Base-by-base conservation (phyloP, 2,329 filamentous ascomycete species). In the Phialophora verrucosa region DNA sequence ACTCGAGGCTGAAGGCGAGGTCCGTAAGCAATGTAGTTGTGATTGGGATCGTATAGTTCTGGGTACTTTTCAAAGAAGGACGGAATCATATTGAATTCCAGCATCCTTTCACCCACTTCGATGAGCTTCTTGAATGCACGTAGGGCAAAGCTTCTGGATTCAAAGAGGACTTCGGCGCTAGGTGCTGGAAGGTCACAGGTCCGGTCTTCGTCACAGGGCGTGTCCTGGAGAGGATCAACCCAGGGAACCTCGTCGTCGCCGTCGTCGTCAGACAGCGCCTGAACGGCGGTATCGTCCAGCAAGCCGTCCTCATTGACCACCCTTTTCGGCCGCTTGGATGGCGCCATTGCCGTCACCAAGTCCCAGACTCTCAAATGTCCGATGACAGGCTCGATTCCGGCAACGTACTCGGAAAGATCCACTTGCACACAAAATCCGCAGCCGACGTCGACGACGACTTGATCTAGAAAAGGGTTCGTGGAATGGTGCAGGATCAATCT, bases 11-110 rank as follows among this genome's bases (percentile, higher is more conserved):
- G 53, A 56, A 56, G 53, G 27, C 17, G 53, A 8, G 53, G 53
- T 31, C 53, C 53, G 53, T 56, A 31, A 23, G 53, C 53, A n/a
- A 56, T 31, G 53, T 56, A 31, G 53, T 56, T 56, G 53, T 56
- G n/a, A 31, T 3, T 29, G 23, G 58, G 6, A 44, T 62, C 60
- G 25, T 32, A 61, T 25, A 64, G 50, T 27, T 61, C 56, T 4
- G 62, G 62, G 23, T 64, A 54, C 35, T 64, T 64, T 59, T 64
- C 56, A 29, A 64, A 64, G 31, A 64, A 64, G 8, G 42, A 17
- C 10, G 62, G 62, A 32, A 27, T 44, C 44, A 64, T 44, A n/a
- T 44, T 27, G 57, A 64, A 60, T 12, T 44, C 31, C 44, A 49
- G 20, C 11, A 27, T 31, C 44, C 44, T 49, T 20, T 49, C 44